Conservation (phyloP, 1,284 basidiomycete genomes). For the Microbotryum silenes-acaulis region DNA sequence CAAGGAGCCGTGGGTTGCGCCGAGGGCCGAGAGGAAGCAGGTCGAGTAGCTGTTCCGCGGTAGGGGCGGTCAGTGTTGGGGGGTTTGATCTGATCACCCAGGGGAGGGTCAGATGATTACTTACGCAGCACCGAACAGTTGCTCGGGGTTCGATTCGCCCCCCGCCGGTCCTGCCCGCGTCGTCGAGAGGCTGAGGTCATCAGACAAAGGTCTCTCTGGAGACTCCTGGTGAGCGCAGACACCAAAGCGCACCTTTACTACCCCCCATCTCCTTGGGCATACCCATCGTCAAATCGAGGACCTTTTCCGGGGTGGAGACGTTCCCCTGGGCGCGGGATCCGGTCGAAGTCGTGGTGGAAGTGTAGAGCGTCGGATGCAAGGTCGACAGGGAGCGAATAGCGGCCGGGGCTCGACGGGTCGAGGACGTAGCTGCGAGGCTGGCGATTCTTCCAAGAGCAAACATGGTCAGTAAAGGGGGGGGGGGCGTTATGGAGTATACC, state of each 20-base stretch:
- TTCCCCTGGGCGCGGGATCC: conserved; percentile 23
- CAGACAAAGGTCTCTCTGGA: no score
- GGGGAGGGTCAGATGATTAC: no score
- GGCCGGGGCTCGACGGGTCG: neutral
- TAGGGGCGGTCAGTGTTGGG: neutral
- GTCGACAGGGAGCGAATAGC: conserved; percentile 6
- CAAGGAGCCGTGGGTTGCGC: conserved; percentile 28
- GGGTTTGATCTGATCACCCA: neutral
- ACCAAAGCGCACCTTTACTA: neutral
- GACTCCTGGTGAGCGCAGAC: no score
- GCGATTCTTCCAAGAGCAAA: no score
- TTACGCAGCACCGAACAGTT: conserved; percentile 23
- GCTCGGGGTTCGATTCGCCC: conserved; percentile 22
- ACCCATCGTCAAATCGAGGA: conserved; percentile 13
- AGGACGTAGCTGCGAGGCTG: neutral
- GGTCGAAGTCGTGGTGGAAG: conserved; percentile 5
- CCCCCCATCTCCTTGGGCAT: conserved; percentile 22
- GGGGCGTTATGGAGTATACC: no score
- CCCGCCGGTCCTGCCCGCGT: neutral
- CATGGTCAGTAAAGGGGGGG: no score
- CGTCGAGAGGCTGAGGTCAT: no score
- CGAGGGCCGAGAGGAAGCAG: conserved; percentile 33
- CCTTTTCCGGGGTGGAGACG: conserved; percentile 7
- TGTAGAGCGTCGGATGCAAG: conserved; percentile 19
- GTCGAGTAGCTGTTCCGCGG: conserved; percentile 21